phyloP scores from a whole-genome alignment of 257 asterid genomes.

The Linderniella brevidens region DNA sequence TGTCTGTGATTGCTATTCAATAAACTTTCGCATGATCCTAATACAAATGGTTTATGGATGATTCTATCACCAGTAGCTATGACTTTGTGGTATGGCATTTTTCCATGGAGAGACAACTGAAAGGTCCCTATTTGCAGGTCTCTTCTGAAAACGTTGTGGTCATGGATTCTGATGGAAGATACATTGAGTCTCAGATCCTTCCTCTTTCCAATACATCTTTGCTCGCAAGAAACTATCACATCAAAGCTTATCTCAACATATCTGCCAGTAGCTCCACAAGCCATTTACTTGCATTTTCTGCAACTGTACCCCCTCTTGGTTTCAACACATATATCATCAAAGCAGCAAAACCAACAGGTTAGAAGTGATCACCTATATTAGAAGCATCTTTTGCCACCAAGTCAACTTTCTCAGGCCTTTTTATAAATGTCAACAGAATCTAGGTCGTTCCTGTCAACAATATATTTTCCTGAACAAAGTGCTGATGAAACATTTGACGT shows the following conservation, averaged over 20 bases:
- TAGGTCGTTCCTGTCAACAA: slow-evolving; percentile 24
- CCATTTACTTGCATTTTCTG: slow-evolving; percentile 58
- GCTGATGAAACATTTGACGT: slow-evolving; percentile 32
- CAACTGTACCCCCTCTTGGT: slow-evolving; percentile 65
- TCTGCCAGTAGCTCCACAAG: slow-evolving; percentile 28
- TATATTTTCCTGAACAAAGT: slow-evolving; percentile 21
- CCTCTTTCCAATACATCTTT: slow-evolving; percentile 39
- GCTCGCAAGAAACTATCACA: slow-evolving; percentile 20
- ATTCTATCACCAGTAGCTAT: too few species aligned
- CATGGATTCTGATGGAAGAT: slow-evolving; percentile 49
- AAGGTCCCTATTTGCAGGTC: slow-evolving; percentile 23
- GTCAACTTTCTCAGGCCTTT: slow-evolving; percentile 1
- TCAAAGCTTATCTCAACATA: slow-evolving; percentile 39
- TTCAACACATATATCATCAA: slow-evolving; percentile 54
- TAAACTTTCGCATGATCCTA: too few species aligned
- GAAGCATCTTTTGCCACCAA: slow-evolving; percentile 7
- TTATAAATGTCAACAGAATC: slow-evolving; percentile 16
- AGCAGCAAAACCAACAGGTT: slow-evolving; percentile 30
- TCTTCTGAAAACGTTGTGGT: slow-evolving; percentile 42
- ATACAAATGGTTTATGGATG: too few species aligned
- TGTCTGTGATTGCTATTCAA: too few species aligned
- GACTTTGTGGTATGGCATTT: too few species aligned
- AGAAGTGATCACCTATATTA: slow-evolving; percentile 5
- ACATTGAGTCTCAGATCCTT: slow-evolving; percentile 51
- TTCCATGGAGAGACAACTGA: too few species aligned